Percentiles rank a stretch among this genome's conserved stretches.
Evolutionary conservation across 768 basidiomycete species (phyloP).

Genomic region (Panaeolus cyanescens): DNA sequence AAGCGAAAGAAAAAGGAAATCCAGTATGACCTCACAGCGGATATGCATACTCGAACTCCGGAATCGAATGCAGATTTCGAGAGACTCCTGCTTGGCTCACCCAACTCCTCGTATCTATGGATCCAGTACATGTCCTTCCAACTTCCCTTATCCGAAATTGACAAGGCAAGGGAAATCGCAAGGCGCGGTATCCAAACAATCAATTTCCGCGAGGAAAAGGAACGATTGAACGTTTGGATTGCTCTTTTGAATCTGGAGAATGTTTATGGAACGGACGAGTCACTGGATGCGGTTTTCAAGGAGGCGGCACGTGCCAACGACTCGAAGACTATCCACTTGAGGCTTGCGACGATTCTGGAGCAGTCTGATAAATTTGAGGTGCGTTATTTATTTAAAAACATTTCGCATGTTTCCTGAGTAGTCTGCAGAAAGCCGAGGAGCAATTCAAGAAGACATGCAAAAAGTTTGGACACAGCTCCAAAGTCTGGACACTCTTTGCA

Average conservation of each 20-base stretch:
- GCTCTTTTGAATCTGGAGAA: constrained; percentile 95
- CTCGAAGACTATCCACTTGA: constrained; percentile 86
- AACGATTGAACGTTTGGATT: constrained; percentile 97
- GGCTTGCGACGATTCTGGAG: constrained; percentile 82
- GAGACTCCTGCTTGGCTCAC: constrained; percentile 86
- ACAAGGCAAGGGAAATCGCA: constrained; percentile 89
- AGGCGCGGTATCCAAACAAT: constrained; percentile 84
- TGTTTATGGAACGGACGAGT: constrained; percentile 84
- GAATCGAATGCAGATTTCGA: constrained; percentile 96
- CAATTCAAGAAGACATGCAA: constrained; percentile 86
- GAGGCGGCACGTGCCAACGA: constrained; percentile 91
- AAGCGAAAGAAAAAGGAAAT: constrained; percentile 71
- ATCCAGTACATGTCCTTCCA: constrained; percentile 99
- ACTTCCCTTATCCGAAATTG: constrained; percentile 92
- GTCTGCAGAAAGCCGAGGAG: constrained; percentile 84
- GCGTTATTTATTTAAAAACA: constrained; percentile 11
- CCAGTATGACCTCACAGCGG: constrained; percentile 81
- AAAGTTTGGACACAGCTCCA: constrained; percentile 92
- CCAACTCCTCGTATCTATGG: constrained; percentile 98
- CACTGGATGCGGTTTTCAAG: constrained; percentile 80
- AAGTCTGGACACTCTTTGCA: constrained; percentile 90
- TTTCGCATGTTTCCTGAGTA: neutral
- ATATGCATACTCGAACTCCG: constrained; percentile 83
- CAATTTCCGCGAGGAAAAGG: constrained; percentile 93
- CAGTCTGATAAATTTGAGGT: constrained; percentile 84